Percentiles rank a stretch among this genome's conserved stretches.
Evolutionary conservation across 768 basidiomycete genomes (phyloP).

Genomic region (Coprinopsis sp.): DNA sequence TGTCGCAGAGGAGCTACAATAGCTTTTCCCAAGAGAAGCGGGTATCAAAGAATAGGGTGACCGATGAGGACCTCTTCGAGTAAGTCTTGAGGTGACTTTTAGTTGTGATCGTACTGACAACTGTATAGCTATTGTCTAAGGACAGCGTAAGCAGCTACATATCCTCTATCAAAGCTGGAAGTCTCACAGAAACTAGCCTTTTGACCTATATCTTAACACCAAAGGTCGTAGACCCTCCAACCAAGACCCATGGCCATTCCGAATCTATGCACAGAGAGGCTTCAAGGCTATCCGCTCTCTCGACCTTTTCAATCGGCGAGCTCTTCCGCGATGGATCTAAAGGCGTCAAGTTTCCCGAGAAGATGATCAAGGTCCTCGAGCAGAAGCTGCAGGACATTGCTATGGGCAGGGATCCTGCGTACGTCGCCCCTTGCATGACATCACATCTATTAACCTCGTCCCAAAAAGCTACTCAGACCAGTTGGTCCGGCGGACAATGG

Average conservation of each 20-base stretch:
- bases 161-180: slow-evolving; percentile 9
- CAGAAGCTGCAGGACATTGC: slow-evolving; percentile 87
- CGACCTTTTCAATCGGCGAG: slow-evolving; percentile 65
- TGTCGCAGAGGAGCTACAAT: slow-evolving; percentile 77
- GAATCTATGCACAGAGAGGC: slow-evolving; percentile 59
- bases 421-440: slow-evolving; percentile 30
- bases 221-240: slow-evolving; percentile 39
- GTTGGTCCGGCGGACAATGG: slow-evolving; percentile 83
- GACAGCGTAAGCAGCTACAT: slow-evolving; percentile 61
- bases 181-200: slow-evolving; percentile 41
- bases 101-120: slow-evolving; percentile 2
- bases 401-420: slow-evolving; percentile 89
- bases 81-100: slow-evolving; percentile 28
- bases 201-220: slow-evolving; percentile 67
- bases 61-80: slow-evolving; percentile 86
- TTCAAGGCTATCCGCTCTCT: slow-evolving; percentile 66
- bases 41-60: slow-evolving; percentile 68
- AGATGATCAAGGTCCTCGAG: slow-evolving; percentile 86
- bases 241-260: slow-evolving; percentile 20
- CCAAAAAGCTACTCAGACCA: slow-evolving; percentile 78
- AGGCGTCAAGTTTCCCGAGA: slow-evolving; percentile 91
- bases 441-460: background rate
- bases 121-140: slow-evolving; percentile 67
- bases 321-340: slow-evolving; percentile 80
- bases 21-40: slow-evolving; percentile 69